Evolutionary conservation across 2,329 filamentous ascomycete species (phyloP), one percentile per base, ranked within the genome.

Genomic region (Thelonectria olida): DNA sequence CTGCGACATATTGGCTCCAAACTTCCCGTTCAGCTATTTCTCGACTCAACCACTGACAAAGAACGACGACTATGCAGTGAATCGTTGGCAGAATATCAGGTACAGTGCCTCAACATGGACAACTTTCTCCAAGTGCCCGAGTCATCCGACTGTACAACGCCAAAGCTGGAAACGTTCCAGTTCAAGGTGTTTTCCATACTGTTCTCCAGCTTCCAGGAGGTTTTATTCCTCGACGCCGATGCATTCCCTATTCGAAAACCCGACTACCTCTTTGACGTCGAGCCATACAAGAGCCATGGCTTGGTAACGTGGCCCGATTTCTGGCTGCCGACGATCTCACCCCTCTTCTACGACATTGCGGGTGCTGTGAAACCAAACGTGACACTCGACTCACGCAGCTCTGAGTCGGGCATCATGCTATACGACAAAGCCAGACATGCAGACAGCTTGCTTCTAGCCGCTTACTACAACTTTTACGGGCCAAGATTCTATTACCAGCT

Each of bases 251-350:
- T 71, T 2, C 38, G 63, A 27, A 63, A 61, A 1, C 68, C 68
- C 0, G 68, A 71, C 5, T 50, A 67, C 0, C 61, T 71, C 3
- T 61, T 71, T 1, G 49, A 62, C 2, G 50, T 48, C 2, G 68
- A 71, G 12, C 68, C 68, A 0, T 71, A 67, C 7, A 62, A 56
- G 12, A 64, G 61, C 7, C 58, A 47, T 0, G 68, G 68, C 1
- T 38, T 71, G 1, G 68, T 71, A 5, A 70, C 63, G 3, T 71
- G 68, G 68, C 68, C 68, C 2, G 68, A 71, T 56, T 71, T 71
- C 31, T 71, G 68, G 68, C 17, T 71, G 1, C 68, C 68, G 1
- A 71, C 68, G 0, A 71, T 71, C 42, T 71, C 68, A 0, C 68
- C 68, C 1, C 28, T 68, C 0, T 71, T 71, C 23, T 71, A 71